A percentile compares a stretch with the other conserved stretches of the same genome.
Evolutionary conservation across 2,329 filamentous ascomycete genomes (phyloP).

Genomic region (Rugonectria rugulosa): DNA sequence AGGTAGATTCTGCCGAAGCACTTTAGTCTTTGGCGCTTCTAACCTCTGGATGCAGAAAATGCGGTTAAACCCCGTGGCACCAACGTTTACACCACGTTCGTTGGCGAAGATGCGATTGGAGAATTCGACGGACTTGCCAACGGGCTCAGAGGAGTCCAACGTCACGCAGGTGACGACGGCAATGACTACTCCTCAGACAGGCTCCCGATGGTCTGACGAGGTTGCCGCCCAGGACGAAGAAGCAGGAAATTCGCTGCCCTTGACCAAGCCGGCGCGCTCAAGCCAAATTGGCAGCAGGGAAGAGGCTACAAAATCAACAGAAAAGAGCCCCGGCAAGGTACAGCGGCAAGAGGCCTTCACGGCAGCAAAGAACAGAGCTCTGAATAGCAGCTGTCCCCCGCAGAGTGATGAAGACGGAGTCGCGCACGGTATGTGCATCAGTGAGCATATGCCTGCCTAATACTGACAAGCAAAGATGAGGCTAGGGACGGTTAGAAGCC

Average conservation of each 20-base stretch:
- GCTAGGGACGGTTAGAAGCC: slow-evolving; percentile 29
- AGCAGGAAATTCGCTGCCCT: slow-evolving; percentile 1
- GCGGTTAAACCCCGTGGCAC: slow-evolving; percentile 63
- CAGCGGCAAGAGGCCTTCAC: slow-evolving; percentile 32
- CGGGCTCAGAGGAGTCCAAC: slow-evolving; percentile 21
- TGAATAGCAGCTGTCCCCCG: slow-evolving; percentile 23
- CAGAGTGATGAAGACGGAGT: slow-evolving; percentile 1
- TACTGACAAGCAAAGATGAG: slow-evolving; percentile 28
- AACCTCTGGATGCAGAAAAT: slow-evolving; percentile 56
- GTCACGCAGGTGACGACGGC: slow-evolving; percentile 6
- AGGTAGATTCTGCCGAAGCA: slow-evolving; percentile 55
- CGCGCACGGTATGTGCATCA: slow-evolving; percentile 25
- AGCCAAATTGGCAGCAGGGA: not conserved
- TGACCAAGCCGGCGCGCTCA: not conserved
- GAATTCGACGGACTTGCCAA: slow-evolving; percentile 21
- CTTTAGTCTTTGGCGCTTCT: slow-evolving; percentile 47
- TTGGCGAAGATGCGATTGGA: slow-evolving; percentile 27
- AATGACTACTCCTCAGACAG: slow-evolving; percentile 24
- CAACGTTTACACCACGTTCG: slow-evolving; percentile 60
- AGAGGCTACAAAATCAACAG: not conserved
- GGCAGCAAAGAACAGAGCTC: slow-evolving; percentile 28
- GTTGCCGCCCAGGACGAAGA: slow-evolving; percentile 37
- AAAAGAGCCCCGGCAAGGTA: slow-evolving; percentile 8
- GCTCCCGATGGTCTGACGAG: slow-evolving; percentile 42
- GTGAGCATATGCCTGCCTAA: not conserved